Evolutionary conservation across 2,329 filamentous ascomycete genomes (phyloP).

Genomic region (Aspergillus niger): DNA sequence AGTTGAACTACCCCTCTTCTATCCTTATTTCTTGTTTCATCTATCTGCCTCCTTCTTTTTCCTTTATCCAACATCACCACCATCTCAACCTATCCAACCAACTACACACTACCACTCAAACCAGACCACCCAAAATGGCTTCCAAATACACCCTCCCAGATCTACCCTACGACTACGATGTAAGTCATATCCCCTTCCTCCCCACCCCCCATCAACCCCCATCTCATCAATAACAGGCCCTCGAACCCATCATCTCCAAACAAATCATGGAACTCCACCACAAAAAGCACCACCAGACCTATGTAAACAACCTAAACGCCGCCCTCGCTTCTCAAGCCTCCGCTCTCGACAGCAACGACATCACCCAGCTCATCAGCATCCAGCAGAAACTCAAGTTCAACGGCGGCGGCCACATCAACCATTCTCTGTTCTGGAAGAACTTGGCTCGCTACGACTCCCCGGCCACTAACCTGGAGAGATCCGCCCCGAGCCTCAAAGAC

Average conservation of each 20-base stretch:
- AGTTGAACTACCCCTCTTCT: not conserved
- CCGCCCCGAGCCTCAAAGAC: constrained; percentile 58
- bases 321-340: constrained; percentile 66
- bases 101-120: not conserved
- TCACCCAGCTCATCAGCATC: constrained; percentile 66
- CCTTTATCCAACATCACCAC: not conserved
- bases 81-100: not conserved
- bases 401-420: constrained; percentile 90
- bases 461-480: constrained; percentile 58
- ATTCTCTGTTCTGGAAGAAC: constrained; percentile 90
- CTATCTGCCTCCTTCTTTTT: not conserved
- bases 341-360: constrained; percentile 59
- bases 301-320: constrained; percentile 84
- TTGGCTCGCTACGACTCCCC: constrained; percentile 63
- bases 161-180: constrained; percentile 71
- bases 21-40: not conserved
- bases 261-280: constrained; percentile 96
- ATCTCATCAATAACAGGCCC: constrained; percentile 55
- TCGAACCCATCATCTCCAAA: constrained; percentile 76
- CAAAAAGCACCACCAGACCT: constrained; percentile 90
- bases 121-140: constrained; percentile 24
- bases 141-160: constrained; percentile 61
- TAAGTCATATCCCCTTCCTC: constrained; percentile 45
- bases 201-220: too few species aligned
- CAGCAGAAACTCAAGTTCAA: constrained; percentile 79